Base-by-base conservation (phyloP, 1,284 basidiomycete genomes). In the Trichosporon ovoides region DNA sequence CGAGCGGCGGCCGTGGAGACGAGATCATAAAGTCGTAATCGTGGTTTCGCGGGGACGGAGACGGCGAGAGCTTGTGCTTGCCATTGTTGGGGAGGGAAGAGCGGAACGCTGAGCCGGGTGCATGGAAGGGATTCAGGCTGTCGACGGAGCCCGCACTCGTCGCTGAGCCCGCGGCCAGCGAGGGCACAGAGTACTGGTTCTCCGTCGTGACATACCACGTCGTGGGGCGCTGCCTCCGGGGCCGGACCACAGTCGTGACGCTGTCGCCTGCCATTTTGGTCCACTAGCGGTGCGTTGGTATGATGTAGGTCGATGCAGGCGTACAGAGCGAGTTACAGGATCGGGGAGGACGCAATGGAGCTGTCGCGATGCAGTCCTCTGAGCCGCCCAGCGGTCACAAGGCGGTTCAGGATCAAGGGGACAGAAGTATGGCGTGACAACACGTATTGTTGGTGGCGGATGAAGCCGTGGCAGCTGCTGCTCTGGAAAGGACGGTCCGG, bases 11-110 rank as follows among this genome's bases (percentile, higher is more conserved):
- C 12, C 71, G 56, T 3, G 75, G 73, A 0, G 75, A 75, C 10
- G 75, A 70, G 68, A 76, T 74, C 43, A 72, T 68, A 57, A 76
- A 74, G 55, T 78, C 76, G 37, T 76, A 75, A 53, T 74, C 75
- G 34, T 67, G 63, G 28, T 66, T 52, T 49, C 61, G 57, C 16
- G 67, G 63, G 6, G 62, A 74, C 2, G 74, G 73, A 3, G 70
- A 70, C 1, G 72, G 72, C 1, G 72, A 73, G 0, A 76, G 67
- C 56, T 72, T 73, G 63, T 74, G 72, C 65, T 76, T 76, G 20
- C 69, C 67, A 19, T 50, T 53, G 18, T 38, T 40, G 36, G 57
- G 36, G 53, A 55, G 52, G 20, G 57, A 53, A n/a, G 57, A 55
- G 46, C 57, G 57, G 49, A 58, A 58, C 14, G 43, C 24, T n/a